Conservation (phyloP, 1,284 basidiomycete genomes). For the Heliocybe sulcata region DNA sequence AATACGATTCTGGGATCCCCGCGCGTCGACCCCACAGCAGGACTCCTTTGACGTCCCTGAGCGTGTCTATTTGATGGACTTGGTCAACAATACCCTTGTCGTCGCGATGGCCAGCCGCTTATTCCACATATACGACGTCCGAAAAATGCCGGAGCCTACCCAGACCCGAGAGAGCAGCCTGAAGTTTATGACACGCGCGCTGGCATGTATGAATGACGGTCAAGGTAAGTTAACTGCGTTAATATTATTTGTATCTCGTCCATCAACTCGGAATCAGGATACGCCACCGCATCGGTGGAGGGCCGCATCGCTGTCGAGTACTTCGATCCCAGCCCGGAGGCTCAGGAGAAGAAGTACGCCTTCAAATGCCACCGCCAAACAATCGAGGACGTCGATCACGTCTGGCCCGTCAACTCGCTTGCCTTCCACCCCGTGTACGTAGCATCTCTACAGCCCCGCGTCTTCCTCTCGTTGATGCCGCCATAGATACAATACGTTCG, state of each 20-base stretch:
- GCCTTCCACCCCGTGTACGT: conserved; percentile 86
- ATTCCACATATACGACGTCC: conserved; percentile 82
- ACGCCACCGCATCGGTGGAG: conserved; percentile 90
- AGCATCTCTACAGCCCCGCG: conserved; percentile 3
- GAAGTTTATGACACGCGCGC: conserved; percentile 89
- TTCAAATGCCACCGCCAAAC: conserved; percentile 96
- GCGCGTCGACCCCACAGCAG: conserved; percentile 48
- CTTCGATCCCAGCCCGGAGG: conserved; percentile 74
- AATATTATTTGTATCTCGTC: not conserved
- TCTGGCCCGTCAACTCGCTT: conserved; percentile 96
- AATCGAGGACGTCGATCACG: conserved; percentile 89
- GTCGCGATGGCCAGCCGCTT: conserved; percentile 87
- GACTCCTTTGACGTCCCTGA: conserved; percentile 70
- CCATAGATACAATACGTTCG: conserved; percentile 86
- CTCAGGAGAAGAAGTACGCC: conserved; percentile 91
- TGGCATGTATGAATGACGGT: conserved; percentile 90
- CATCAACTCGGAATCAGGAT: conserved; percentile 46
- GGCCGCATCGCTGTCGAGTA: conserved; percentile 97
- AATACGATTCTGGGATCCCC: conserved; percentile 83
- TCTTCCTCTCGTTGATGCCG: not conserved
- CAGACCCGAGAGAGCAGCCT: conserved; percentile 88
- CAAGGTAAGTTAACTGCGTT: conserved; percentile 51
- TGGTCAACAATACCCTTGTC: conserved; percentile 69
- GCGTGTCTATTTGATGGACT: conserved; percentile 79
- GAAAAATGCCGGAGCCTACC: conserved; percentile 64